Conservation (phyloP, 352 stramenopile species). For the Phytophthora ramorum region DNA sequence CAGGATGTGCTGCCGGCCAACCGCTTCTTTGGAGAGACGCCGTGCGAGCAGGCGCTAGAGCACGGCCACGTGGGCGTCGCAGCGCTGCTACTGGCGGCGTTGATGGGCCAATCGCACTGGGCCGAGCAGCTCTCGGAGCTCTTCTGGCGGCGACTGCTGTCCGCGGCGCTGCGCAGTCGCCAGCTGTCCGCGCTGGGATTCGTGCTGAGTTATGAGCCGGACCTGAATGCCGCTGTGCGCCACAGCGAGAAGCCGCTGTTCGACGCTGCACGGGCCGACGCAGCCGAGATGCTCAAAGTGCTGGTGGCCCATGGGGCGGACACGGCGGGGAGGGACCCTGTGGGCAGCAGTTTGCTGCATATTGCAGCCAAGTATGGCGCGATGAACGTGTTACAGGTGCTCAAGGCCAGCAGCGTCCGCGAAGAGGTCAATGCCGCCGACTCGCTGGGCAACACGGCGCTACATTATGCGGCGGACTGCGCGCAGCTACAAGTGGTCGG, state of each 20-base stretch:
- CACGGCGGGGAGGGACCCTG: slow-evolving; percentile 18
- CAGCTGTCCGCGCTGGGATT: slow-evolving; percentile 35
- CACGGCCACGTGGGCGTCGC: slow-evolving; percentile 36
- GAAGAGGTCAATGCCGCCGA: slow-evolving; percentile 37
- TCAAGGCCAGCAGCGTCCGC: slow-evolving; percentile 18
- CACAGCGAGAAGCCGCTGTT: slow-evolving; percentile 43
- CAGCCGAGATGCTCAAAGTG: slow-evolving; percentile 35
- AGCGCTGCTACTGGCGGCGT: slow-evolving; percentile 26
- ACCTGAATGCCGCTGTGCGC: slow-evolving; percentile 35
- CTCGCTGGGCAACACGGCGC: slow-evolving; percentile 38
- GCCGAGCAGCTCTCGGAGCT: slow-evolving; percentile 30
- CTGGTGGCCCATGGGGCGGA: slow-evolving; percentile 37
- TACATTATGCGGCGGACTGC: slow-evolving; percentile 43
- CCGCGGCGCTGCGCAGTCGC: slow-evolving; percentile 32
- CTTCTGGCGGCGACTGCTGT: slow-evolving; percentile 37
- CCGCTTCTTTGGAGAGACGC: slow-evolving; percentile 44
- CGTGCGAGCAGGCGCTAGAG: slow-evolving; percentile 46
- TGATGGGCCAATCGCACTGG: slow-evolving; percentile 10
- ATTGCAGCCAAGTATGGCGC: slow-evolving; percentile 44
- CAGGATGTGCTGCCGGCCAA: slow-evolving; percentile 18
- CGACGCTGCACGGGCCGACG: slow-evolving; percentile 30
- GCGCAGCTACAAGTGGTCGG: slow-evolving; percentile 18
- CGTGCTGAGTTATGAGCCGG: slow-evolving; percentile 41
- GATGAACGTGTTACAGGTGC: slow-evolving; percentile 20
- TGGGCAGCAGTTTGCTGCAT: slow-evolving; percentile 41